These are phyloP conservation scores for Cercospora sp. DNA, from an alignment of 2,329 filamentous ascomycete genomes.

Conservation along the genomic window DNA sequence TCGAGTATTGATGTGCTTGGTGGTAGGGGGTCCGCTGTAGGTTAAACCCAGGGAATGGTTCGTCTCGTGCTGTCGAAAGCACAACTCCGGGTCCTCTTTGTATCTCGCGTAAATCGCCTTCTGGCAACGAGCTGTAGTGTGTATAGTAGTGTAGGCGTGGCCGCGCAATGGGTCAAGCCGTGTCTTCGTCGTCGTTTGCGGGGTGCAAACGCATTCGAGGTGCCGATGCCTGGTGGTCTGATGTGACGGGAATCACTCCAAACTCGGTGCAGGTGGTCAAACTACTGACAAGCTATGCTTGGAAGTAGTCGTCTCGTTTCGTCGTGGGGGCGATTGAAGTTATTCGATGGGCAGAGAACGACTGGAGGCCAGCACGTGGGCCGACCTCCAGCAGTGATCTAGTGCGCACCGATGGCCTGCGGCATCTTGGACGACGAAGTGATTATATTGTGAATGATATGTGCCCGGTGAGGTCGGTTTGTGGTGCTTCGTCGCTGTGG, in stretches of 20 bases:
- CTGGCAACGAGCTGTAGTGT: conserved; percentile 30
- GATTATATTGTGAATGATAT: conserved; percentile 25
- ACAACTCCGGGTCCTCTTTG: neutral
- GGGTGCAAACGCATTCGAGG: conserved; percentile 19
- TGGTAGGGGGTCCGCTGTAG: neutral
- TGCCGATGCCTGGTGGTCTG: conserved; percentile 20
- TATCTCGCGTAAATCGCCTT: conserved; percentile 32
- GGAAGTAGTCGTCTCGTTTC: conserved; percentile 26
- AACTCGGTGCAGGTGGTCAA: conserved; percentile 11
- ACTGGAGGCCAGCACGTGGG: conserved; percentile 34
- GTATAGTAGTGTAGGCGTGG: conserved; percentile 25
- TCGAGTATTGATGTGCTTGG: neutral
- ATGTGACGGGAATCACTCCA: conserved; percentile 9
- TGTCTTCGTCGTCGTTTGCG: conserved; percentile 32
- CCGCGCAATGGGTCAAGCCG: conserved; percentile 24
- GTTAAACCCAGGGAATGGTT: neutral
- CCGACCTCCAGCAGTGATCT: conserved; percentile 38
- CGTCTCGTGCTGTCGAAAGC: neutral
- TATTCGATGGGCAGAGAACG: conserved; percentile 37
- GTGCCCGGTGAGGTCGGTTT: conserved; percentile 13
- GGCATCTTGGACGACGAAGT: conserved; percentile 41
- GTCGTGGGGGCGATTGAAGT: conserved; percentile 30
- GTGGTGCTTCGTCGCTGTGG: conserved; percentile 29
- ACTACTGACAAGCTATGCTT: conserved; percentile 29
- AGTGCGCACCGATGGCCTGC: conserved; percentile 39